A percentile compares a stretch with the other conserved stretches of the same genome.
Conservation (phyloP, 257 asterid species). For the Solanum medicagineum region DNA sequence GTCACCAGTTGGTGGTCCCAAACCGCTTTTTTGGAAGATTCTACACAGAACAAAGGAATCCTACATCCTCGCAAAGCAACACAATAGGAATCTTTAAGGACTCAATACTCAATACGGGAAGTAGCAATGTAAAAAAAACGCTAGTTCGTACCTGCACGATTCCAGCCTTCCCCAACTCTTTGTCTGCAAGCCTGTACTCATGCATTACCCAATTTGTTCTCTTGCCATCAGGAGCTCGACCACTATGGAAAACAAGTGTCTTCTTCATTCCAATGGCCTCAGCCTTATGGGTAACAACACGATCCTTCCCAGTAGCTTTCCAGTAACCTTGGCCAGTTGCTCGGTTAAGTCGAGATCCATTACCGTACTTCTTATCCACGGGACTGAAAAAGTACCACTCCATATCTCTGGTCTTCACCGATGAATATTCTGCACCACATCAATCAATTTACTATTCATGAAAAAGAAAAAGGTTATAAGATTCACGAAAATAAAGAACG, state of each 20-base stretch:
- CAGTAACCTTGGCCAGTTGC: conserved; percentile 92
- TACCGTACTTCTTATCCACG: conserved; percentile 78
- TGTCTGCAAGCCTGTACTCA: conserved; percentile 81
- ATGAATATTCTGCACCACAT: conserved; percentile 38
- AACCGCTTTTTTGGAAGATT: conserved; percentile 88
- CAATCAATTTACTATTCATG: not conserved
- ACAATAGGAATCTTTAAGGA: conserved; percentile 15
- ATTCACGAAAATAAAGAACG: not conserved
- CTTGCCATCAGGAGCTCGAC: conserved; percentile 95
- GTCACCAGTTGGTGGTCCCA: conserved; percentile 91
- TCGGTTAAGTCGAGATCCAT: conserved; percentile 87
- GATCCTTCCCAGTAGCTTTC: conserved; percentile 96
- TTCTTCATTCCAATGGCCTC: conserved; percentile 84
- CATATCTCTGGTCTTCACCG: conserved; percentile 64
- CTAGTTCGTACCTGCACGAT: conserved; percentile 55
- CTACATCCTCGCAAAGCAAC: conserved; percentile 43
- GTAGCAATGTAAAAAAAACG: not conserved
- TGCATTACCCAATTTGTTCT: conserved; percentile 98
- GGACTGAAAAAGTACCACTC: conserved; percentile 98
- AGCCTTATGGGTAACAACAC: conserved; percentile 56
- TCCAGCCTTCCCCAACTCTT: conserved; percentile 62
- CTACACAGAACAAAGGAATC: conserved; percentile 93
- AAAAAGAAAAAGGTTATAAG: not conserved
- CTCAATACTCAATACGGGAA: conserved; percentile 2
- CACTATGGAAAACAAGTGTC: conserved; percentile 81